Evolutionary conservation across 768 basidiomycete species (phyloP), one percentile per base, ranked within the genome.

Genomic region (Auriscalpium orientale): DNA sequence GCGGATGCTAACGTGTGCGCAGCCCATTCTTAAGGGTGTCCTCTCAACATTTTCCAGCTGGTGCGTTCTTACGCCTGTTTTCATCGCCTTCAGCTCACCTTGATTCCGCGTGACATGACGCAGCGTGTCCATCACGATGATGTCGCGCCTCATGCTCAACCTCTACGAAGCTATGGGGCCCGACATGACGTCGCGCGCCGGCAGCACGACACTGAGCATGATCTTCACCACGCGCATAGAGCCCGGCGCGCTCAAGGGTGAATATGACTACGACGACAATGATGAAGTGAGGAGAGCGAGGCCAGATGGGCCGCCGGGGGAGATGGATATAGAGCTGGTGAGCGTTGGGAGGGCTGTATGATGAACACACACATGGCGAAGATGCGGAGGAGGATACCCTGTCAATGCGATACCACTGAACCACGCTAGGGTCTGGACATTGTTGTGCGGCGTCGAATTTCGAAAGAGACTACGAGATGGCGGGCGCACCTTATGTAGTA

Each of bases 121-220:
- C 44, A 80, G 79, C 58, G 68, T 80, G 12, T 78, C 80, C 5
- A 71, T 80, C 9, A 75, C 73, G 1, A 72, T 81, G 73, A 75
- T 81, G 68, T 80, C 78, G 12, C 79, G 79, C 10, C 72, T 83
- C 1, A 78, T 81, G 72, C 73, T 82, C 43, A 81, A 83, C 64
- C 71, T 82, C 7, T 76, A 81, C 60, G 65, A 72, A 65, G 72
- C 66, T 21, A 74, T 74, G 10, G 56, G 45, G 22, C 51, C 53
- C 11, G 49, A 34, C 10, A 7, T 12, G 11, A 12, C 36, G 1
- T 18, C n/a, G 37, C 18, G 7, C 50, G 35, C 34, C 7, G 35
- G 36, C 35, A 51, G 28, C n/a, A 38, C 50, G 18, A 28, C 18
- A n/a, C 33, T 18, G 0, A 51, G 36, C n/a, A 18, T 51, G 34